A percentile compares a stretch with the other conserved stretches of the same genome.
Evolutionary conservation across 2,329 filamentous ascomycete genomes (phyloP).

Genomic region (Diaporthe ampelina): DNA sequence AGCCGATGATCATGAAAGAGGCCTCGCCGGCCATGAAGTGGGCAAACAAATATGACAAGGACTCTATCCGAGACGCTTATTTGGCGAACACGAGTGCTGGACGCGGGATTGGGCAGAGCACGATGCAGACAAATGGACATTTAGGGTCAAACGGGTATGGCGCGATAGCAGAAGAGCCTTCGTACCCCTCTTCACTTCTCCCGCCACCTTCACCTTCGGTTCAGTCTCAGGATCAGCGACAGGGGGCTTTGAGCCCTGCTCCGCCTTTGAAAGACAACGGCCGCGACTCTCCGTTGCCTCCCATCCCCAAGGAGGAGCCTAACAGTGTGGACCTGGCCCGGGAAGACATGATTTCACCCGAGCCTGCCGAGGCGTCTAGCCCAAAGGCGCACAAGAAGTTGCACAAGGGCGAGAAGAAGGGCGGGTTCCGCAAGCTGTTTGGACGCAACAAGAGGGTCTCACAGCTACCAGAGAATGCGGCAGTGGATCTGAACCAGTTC

Average conservation of each 20-base stretch:
- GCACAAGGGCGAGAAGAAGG: constrained; percentile 46
- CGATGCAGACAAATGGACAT: constrained; percentile 50
- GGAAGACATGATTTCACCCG: constrained; percentile 56
- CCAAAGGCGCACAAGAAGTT: constrained; percentile 61
- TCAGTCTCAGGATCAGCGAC: constrained; percentile 43
- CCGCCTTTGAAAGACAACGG: constrained; percentile 44
- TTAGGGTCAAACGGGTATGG: constrained; percentile 46
- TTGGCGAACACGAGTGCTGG: constrained; percentile 81
- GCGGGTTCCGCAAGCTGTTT: constrained; percentile 76
- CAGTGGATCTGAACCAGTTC: constrained; percentile 65
- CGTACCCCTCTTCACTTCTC: constrained; percentile 53
- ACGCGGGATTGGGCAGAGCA: constrained; percentile 65
- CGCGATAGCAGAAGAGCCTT: constrained; percentile 50
- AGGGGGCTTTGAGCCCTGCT: constrained; percentile 29
- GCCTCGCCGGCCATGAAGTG: constrained; percentile 96
- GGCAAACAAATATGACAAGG: constrained; percentile 95
- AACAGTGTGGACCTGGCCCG: constrained; percentile 53
- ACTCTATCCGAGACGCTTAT: constrained; percentile 88
- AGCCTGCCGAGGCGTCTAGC: constrained; percentile 53
- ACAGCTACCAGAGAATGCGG: constrained; percentile 68
- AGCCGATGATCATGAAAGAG: constrained; percentile 86
- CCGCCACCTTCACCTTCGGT: constrained; percentile 48
- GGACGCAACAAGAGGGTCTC: constrained; percentile 72
- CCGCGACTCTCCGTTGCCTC: constrained; percentile 56
- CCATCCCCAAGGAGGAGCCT: constrained; percentile 54